Percentiles rank a stretch among this genome's conserved stretches.
These are phyloP conservation scores for Aleurites moluccanus DNA, from an alignment of 441 rosid species.

Conservation along the genomic window DNA sequence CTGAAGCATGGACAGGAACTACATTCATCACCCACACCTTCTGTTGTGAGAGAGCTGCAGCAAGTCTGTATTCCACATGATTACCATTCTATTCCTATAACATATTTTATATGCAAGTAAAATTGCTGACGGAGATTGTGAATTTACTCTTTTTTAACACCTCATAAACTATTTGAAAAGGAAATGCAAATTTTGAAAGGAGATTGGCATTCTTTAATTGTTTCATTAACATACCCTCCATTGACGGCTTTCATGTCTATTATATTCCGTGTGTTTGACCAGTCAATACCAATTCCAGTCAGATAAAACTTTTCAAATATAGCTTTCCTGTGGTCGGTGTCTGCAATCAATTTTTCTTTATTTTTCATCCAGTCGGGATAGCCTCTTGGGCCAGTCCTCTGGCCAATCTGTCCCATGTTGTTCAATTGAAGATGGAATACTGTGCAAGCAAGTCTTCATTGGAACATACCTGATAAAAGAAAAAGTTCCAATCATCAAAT, in stretches of 20 bases:
- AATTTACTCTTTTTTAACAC: background rate
- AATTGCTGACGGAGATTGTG: background rate
- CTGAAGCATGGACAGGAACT: constrained; percentile 82
- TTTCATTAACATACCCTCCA: constrained; percentile 68
- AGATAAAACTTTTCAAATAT: constrained; percentile 76
- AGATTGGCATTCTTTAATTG: constrained; percentile 13
- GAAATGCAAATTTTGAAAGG: background rate
- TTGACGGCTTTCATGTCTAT: constrained; percentile 96
- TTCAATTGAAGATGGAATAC: constrained; percentile 80
- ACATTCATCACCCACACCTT: constrained; percentile 93
- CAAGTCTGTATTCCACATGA: constrained; percentile 56
- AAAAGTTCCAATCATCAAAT: constrained; percentile 5
- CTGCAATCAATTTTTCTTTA: constrained; percentile 61
- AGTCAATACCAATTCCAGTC: constrained; percentile 77
- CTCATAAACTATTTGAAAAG: constrained; percentile 1
- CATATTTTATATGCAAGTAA: constrained; percentile 2
- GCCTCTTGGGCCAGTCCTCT: constrained; percentile 90
- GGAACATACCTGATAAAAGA: constrained; percentile 66
- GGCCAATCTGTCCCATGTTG: constrained; percentile 96
- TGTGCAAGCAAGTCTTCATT: constrained; percentile 69
- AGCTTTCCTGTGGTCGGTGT: constrained; percentile 73
- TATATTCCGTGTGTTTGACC: constrained; percentile 73
- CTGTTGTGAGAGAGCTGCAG: constrained; percentile 70
- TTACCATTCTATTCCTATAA: background rate
- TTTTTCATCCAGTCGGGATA: constrained; percentile 85